Evolutionary conservation across 75 land plant species (phyloP), one percentile per base, ranked within the genome.

Genomic region (Cryptomeria japonica): DNA sequence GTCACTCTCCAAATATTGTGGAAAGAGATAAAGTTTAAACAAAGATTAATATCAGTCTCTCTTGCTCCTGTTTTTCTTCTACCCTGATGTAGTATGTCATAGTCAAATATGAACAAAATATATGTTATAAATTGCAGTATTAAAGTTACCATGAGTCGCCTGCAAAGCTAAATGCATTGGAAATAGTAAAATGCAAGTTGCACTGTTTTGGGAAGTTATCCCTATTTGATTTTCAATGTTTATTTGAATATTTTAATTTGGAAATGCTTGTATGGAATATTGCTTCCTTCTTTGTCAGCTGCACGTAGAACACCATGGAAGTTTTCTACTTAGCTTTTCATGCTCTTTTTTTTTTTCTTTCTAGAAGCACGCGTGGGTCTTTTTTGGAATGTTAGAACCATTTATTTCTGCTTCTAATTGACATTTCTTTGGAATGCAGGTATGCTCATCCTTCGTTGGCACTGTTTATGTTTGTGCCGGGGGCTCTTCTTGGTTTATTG

Each of bases 381-480:
- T 64, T 73, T 73, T 36, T 73, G 37, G 37, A 73, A 73, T 73
- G 34, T 73, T 6, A 73, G 34, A 34, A 2, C 77, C 77, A 10
- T 1, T 32, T 32, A 32, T 34, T 73, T 73, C 34, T 37, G 34
- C 37, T 11, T 73, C 37, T 32, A 87, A 38, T 25, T 36, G 28
- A 75, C 19, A 18, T 88, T 13, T 42, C 76, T 56, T 38, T 53
- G 7, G 36, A 53, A 58, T 92, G 70, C 89, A 96, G 97, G 97
- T 96, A 95, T 93, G 92, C 96, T 56, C 92, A 93, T 84, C 99
- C 99, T 61, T 93, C 86, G 85, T 89, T 96, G 88, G 98, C 98
- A 79, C 92, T 94, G 83, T 46, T 96, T 73, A 95, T 94, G 94
- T 97, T 93, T 85, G 91, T 93, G 32, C 99, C 99, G 7, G 88